Evolutionary conservation across 2,329 filamentous ascomycete species (phyloP).

Genomic region (Phaeosphaeriaceae sp.): DNA sequence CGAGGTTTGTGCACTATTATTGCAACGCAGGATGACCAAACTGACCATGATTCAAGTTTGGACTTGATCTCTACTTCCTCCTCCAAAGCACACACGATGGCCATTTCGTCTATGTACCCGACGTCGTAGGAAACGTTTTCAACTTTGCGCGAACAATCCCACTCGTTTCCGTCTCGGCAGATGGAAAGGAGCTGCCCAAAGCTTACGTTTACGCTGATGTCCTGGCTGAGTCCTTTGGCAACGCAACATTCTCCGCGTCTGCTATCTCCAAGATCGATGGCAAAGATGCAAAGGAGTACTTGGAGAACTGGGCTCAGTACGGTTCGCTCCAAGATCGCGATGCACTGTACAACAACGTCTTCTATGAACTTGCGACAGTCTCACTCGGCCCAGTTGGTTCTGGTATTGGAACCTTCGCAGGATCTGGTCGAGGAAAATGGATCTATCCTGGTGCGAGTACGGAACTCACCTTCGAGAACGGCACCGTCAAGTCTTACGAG

Average conservation of each 20-base stretch:
- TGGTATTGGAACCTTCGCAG: constrained; percentile 54
- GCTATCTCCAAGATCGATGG: constrained; percentile 65
- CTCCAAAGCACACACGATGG: constrained; percentile 68
- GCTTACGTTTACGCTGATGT: constrained; percentile 62
- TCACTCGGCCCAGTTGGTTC: constrained; percentile 50
- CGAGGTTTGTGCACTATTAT: constrained; percentile 28
- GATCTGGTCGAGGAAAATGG: constrained; percentile 51
- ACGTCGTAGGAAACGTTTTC: constrained; percentile 61
- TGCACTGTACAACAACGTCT: constrained; percentile 62
- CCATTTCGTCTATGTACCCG: constrained; percentile 66
- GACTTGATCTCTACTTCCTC: constrained; percentile 45
- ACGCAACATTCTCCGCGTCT: constrained; percentile 54
- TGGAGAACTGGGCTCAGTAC: constrained; percentile 57
- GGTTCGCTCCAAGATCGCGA: constrained; percentile 64
- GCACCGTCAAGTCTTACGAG: constrained; percentile 47
- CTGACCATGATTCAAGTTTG: constrained; percentile 34
- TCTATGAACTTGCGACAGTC: constrained; percentile 55
- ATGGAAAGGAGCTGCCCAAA: constrained; percentile 59
- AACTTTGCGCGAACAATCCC: constrained; percentile 57
- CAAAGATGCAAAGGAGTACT: constrained; percentile 58
- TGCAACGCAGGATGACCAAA: not conserved
- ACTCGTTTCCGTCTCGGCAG: constrained; percentile 66
- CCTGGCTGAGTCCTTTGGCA: constrained; percentile 49
- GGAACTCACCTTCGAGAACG: constrained; percentile 55
- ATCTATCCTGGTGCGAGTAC: constrained; percentile 54